Percentiles rank a stretch among this genome's conserved stretches.
These are phyloP conservation scores for Wickerhamomyces pijperi DNA, from an alignment of 805 yeast genomes.

Conservation along the genomic window DNA sequence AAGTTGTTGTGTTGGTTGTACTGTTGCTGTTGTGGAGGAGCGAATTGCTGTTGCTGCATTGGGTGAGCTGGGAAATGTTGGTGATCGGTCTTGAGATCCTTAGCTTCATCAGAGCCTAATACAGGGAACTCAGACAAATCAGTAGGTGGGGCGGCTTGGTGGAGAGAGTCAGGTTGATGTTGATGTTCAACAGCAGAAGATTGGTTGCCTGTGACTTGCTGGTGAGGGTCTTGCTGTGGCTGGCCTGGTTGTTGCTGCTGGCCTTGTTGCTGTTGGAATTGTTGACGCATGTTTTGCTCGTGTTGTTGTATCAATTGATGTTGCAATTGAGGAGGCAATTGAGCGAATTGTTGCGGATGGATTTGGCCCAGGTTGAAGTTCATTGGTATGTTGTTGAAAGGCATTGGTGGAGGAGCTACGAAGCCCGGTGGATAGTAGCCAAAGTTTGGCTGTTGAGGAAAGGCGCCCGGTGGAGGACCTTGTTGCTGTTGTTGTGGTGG, in stretches of 20 bases:
- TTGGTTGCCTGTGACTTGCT: conserved; percentile 3
- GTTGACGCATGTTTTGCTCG: conserved; percentile 7
- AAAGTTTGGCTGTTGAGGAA: conserved; percentile 15
- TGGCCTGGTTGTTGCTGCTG: conserved; percentile 17
- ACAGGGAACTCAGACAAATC: conserved; percentile 42
- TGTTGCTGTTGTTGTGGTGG: conserved; percentile 5
- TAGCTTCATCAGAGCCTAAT: conserved; percentile 35
- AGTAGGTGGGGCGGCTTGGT: conserved; percentile 2
- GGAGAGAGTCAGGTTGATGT: conserved; percentile 1
- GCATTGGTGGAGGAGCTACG: conserved; percentile 17
- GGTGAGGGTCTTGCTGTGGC: conserved; percentile 9
- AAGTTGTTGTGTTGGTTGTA: conserved; percentile 14
- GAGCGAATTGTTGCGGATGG: conserved; percentile 17
- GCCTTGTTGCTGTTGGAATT: conserved; percentile 9
- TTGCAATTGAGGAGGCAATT: conserved; percentile 19
- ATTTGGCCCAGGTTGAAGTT: conserved; percentile 15
- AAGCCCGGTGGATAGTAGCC: conserved; percentile 19
- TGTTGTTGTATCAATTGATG: conserved; percentile 18
- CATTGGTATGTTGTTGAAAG: conserved; percentile 10
- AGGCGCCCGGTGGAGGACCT: conserved; percentile 15
- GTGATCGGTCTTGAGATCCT: conserved; percentile 2
- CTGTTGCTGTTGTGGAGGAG: conserved; percentile 4
- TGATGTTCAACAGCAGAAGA: not conserved
- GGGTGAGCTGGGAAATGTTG: conserved; percentile 3
- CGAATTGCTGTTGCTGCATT: conserved; percentile 6